Base-by-base conservation (phyloP, 768 basidiomycete genomes). In the Podaxis rugospora region DNA sequence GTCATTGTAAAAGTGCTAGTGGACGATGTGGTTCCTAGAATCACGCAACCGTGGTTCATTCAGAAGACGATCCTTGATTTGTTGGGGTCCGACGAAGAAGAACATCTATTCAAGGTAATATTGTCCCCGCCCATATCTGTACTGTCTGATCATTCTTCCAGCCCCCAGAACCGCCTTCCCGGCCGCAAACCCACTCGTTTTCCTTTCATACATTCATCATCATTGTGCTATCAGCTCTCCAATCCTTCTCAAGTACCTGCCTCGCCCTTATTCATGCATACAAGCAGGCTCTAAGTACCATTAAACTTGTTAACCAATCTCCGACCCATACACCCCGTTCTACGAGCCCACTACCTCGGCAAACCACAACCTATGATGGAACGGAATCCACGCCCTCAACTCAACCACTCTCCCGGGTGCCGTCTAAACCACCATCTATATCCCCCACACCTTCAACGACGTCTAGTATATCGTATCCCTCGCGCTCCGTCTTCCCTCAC, bases 31-130 rank as follows among this genome's bases (percentile, higher is more conserved):
- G 68, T 89, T 25, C 87, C 87, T 32, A 86, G 83, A 65, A 70
- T 96, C 54, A 83, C 85, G 5, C 89, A 97, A 70, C 90, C 92
- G 0, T 98, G 95, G 94, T 98, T 97, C 71, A 82, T 96, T 50
- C 86, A 93, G 61, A 85, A 79, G 67, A 68, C 81, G 2, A 76
- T 90, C 10, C 76, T 95, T 37, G 85, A 87, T 66, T 71, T 88
- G 2, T 74, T 96, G 10, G 89, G 85, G 5, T 76, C 79, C 25
- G 68, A 70, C 39, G 70, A 74, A 1, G 73, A 71, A 25, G 57
- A 64, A 4, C 64, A 63, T 46, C 72, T 67, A 50, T 42, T 37
- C 53, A 32, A 49, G 40, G 51, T 64, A 27, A 28, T 13, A 46
- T 49, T 62, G 37, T 53, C 27, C 47, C 46, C 35, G 46, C 44